These are phyloP conservation scores for Colletotrichum graminicola DNA, from an alignment of 2,329 filamentous ascomycete genomes.

Conservation along the genomic window DNA sequence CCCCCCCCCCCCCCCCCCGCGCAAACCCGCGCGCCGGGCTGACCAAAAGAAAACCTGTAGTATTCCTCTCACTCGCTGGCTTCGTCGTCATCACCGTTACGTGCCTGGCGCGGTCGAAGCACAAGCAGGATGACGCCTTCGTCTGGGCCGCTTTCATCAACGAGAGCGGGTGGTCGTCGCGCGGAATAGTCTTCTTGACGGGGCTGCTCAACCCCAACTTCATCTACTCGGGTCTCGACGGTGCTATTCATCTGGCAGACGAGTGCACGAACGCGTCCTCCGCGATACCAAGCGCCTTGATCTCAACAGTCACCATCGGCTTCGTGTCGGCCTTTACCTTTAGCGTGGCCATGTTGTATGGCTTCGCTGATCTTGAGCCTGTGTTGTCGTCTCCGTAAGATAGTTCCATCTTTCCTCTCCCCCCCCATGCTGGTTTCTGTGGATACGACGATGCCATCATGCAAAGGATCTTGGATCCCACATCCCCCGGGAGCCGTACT, in stretches of 20 bases:
- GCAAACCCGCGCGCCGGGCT: too few relatives aligned
- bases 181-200: slow-evolving; percentile 53
- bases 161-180: slow-evolving; percentile 47
- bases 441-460: too few relatives aligned
- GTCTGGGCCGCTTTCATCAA: slow-evolving; percentile 51
- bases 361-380: slow-evolving; percentile 44
- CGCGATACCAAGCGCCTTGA: slow-evolving; percentile 50
- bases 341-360: slow-evolving; percentile 48
- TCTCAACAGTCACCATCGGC: slow-evolving; percentile 50
- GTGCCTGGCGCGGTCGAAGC: slow-evolving; percentile 45
- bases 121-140: slow-evolving; percentile 36
- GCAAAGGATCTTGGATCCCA: background rate
- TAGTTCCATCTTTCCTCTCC: background rate
- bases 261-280: slow-evolving; percentile 50
- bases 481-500: background rate
- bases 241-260: slow-evolving; percentile 54
- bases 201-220: slow-evolving; percentile 54
- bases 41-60: background rate
- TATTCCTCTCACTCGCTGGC: slow-evolving; percentile 19
- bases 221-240: slow-evolving; percentile 54
- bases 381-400: slow-evolving; percentile 32
- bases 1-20: too few relatives aligned
- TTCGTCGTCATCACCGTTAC: slow-evolving; percentile 50
- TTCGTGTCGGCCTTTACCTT: slow-evolving; percentile 51
- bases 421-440: background rate